Percentiles rank a stretch among this genome's conserved stretches.
Conservation (phyloP, 768 basidiomycete species). For the Leccinellum albellum region DNA sequence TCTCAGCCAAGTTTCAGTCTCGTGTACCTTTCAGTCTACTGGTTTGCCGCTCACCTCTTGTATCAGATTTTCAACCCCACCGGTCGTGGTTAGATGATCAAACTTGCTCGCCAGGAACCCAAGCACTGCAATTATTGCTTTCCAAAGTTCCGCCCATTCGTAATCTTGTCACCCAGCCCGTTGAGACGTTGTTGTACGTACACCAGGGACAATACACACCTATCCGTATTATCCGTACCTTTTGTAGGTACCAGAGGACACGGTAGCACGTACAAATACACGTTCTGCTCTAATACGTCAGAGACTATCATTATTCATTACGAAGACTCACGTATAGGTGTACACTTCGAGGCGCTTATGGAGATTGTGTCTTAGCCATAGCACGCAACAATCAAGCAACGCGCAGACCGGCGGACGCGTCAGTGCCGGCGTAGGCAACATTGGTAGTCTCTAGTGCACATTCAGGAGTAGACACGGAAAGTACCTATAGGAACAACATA, state of each 20-base stretch:
- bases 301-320: background rate
- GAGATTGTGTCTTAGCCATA: slow-evolving; percentile 70
- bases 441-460: slow-evolving; percentile 45
- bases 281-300: slow-evolving; percentile 35
- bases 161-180: slow-evolving; percentile 43
- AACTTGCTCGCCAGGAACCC: slow-evolving; percentile 54
- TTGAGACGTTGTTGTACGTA: background rate
- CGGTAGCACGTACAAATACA: slow-evolving; percentile 55
- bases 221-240: slow-evolving; percentile 47
- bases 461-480: slow-evolving; percentile 1
- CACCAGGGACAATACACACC: slow-evolving; percentile 37
- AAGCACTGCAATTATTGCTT: slow-evolving; percentile 49
- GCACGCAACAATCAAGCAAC: slow-evolving; percentile 61
- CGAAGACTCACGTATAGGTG: slow-evolving; percentile 49
- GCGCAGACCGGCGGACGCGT: slow-evolving; percentile 51
- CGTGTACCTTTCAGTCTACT: background rate
- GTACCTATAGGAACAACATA: slow-evolving; percentile 21
- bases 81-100: slow-evolving; percentile 49
- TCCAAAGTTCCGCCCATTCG: slow-evolving; percentile 65
- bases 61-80: slow-evolving; percentile 49
- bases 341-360: slow-evolving; percentile 57
- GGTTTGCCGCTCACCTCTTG: slow-evolving; percentile 44
- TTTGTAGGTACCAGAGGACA: slow-evolving; percentile 55
- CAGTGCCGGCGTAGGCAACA: slow-evolving; percentile 39
- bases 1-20: slow-evolving; percentile 31